A percentile compares a stretch with the other conserved stretches of the same genome.
phyloP scores from a whole-genome alignment of 768 basidiomycete genomes.

The Tricholoma terreum region DNA sequence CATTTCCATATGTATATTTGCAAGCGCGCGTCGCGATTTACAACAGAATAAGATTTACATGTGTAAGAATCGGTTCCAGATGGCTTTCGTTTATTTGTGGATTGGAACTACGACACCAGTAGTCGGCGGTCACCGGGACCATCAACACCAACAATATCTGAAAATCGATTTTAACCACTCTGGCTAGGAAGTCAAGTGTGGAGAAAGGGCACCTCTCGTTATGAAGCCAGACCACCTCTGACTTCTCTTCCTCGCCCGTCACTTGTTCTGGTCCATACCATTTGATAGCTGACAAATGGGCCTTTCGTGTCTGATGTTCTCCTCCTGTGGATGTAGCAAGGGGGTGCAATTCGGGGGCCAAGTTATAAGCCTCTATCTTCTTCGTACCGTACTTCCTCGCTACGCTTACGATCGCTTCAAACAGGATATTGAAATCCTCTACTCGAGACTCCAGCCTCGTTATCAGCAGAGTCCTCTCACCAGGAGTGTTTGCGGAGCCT shows the following conservation, averaged over 20 bases:
- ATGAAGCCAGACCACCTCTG: conserved; percentile 40
- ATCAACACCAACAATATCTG: conserved; percentile 43
- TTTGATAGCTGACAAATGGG: conserved; percentile 42
- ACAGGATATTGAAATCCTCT: conserved; percentile 31
- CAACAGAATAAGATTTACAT: too few relatives aligned
- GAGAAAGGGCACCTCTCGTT: conserved; percentile 42
- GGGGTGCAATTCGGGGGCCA: conserved; percentile 31
- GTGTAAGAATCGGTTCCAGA: too few relatives aligned
- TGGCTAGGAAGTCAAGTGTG: neutral
- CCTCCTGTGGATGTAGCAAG: conserved; percentile 29
- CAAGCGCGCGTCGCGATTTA: too few relatives aligned
- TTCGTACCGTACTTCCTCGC: conserved; percentile 33
- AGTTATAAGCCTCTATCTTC: conserved; percentile 47
- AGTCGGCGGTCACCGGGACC: neutral
- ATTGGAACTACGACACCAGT: too few relatives aligned
- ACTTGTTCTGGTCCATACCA: conserved; percentile 45
- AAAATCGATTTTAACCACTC: neutral
- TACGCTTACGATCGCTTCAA: conserved; percentile 31
- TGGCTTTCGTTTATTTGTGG: too few relatives aligned
- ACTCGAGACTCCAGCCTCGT: conserved; percentile 37
- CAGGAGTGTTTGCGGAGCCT: neutral
- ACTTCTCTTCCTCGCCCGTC: conserved; percentile 4
- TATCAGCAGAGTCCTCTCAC: conserved; percentile 33
- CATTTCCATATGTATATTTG: too few relatives aligned
- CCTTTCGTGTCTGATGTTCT: conserved; percentile 28